These are phyloP conservation scores for Parasitella parasitica DNA, from an alignment of 371 early-diverging fungal genomes.

Conservation along the genomic window DNA sequence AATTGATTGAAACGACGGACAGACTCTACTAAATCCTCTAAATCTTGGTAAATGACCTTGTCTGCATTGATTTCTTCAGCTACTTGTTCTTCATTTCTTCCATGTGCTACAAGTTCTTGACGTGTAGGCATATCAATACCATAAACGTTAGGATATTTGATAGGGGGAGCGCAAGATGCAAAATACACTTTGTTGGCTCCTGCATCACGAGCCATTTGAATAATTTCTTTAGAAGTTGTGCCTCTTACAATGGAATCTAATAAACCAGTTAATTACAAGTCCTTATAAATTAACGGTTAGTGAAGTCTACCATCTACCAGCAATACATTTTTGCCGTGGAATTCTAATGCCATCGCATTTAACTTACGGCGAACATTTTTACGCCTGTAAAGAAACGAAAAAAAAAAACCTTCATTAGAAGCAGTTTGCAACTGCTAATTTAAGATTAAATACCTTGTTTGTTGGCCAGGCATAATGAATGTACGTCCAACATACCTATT, in stretches of 20 bases:
- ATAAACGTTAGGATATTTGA: conserved; percentile 96
- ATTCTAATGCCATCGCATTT: conserved; percentile 96
- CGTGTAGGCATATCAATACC: conserved; percentile 99
- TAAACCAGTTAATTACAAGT: not conserved
- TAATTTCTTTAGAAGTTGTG: conserved; percentile 95
- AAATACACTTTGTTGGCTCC: conserved; percentile 98
- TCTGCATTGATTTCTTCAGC: conserved; percentile 91
- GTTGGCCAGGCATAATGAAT: conserved; percentile 99
- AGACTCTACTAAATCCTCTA: conserved; percentile 80
- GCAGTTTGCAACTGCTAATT: not conserved
- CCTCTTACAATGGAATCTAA: conserved; percentile 96
- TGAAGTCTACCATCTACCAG: conserved; percentile 81
- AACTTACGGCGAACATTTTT: conserved; percentile 96
- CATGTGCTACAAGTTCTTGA: conserved; percentile 86
- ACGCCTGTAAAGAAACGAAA: conserved; percentile 40
- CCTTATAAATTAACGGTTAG: not conserved
- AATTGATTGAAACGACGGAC: conserved; percentile 79
- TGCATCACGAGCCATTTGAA: conserved; percentile 97
- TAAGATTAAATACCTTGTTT: conserved; percentile 33
- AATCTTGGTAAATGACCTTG: conserved; percentile 85
- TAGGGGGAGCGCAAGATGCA: conserved; percentile 95
- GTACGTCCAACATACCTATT: conserved; percentile 97
- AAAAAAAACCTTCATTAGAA: too few relatives aligned
- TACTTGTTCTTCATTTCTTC: conserved; percentile 76
- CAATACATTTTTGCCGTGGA: conserved; percentile 90